Conservation (phyloP, 1,139 yeast species). For the Magnusiomyces tetraspermus region DNA sequence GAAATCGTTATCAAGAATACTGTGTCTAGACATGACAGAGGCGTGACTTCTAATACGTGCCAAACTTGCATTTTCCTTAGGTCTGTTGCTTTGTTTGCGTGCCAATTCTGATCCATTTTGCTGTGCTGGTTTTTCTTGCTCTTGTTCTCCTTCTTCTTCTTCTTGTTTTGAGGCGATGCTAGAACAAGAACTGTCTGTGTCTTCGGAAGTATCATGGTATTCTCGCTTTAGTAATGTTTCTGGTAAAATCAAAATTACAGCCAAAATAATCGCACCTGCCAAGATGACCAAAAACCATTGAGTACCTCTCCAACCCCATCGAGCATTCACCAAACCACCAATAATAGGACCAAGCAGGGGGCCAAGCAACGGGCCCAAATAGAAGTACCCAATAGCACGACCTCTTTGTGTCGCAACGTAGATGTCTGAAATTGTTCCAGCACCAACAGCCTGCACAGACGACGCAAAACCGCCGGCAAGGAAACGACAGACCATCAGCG, state of each 20-base stretch:
- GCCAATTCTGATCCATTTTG: neutral
- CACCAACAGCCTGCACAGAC: constrained; percentile 82
- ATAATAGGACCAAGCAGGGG: constrained; percentile 74
- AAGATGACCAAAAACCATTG: constrained; percentile 75
- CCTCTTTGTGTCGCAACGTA: constrained; percentile 64
- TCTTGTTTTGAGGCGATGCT: too few relatives aligned
- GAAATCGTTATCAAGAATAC: neutral
- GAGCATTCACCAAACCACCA: constrained; percentile 65
- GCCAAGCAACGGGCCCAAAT: constrained; percentile 73
- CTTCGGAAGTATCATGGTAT: neutral
- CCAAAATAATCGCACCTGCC: constrained; percentile 46
- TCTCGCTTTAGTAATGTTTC: constrained; percentile 45
- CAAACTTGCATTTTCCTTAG: neutral
- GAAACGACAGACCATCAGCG: constrained; percentile 59
- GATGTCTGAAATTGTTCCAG: constrained; percentile 76
- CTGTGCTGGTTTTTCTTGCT: neutral
- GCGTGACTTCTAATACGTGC: neutral
- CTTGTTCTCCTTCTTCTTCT: too few relatives aligned
- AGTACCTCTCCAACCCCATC: constrained; percentile 85
- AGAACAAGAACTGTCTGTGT: too few relatives aligned
- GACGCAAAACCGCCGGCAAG: constrained; percentile 76
- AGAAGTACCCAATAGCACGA: constrained; percentile 68
- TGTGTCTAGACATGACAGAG: neutral
- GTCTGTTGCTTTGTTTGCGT: neutral
- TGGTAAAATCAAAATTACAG: constrained; percentile 53